Evolutionary conservation across 495 filamentous ascomycete genomes (phyloP).

Genomic region (Poronia punctata): DNA sequence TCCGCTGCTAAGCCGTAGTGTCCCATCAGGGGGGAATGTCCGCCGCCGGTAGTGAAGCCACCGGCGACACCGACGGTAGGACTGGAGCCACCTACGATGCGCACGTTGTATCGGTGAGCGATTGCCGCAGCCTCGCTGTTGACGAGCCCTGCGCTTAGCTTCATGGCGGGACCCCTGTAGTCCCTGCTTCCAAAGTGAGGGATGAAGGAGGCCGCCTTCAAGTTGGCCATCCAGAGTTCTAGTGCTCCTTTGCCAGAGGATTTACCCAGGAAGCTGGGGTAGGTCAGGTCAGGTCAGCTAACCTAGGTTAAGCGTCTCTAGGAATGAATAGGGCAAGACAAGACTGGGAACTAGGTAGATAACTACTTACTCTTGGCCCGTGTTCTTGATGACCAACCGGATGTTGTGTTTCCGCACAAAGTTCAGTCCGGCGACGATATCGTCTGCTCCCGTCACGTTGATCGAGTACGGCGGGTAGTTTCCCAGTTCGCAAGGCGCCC

Average conservation of each 20-base stretch:
- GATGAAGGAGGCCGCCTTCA: conserved; percentile 38
- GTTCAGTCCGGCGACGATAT: conserved; percentile 32
- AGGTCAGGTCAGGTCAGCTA: background rate
- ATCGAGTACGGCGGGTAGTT: conserved; percentile 49
- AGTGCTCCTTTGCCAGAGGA: conserved; percentile 47
- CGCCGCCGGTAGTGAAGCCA: conserved; percentile 51
- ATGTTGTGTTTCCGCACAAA: conserved; percentile 37
- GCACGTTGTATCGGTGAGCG: conserved; percentile 34
- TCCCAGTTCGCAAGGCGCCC: conserved; percentile 42
- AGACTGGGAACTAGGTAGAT: background rate
- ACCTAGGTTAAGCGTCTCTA: background rate
- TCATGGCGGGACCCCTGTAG: conserved; percentile 41
- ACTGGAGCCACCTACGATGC: conserved; percentile 38
- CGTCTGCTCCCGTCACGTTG: conserved; percentile 27
- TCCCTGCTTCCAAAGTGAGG: conserved; percentile 19
- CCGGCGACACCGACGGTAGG: conserved; percentile 39
- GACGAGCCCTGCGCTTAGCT: conserved; percentile 48
- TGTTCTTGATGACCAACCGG: conserved; percentile 32
- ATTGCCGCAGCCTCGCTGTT: conserved; percentile 37
- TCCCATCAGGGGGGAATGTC: conserved; percentile 45
- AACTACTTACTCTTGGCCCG: conserved; percentile 35
- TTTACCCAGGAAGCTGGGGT: conserved; percentile 27
- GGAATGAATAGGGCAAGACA: background rate
- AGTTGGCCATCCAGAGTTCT: conserved; percentile 50
- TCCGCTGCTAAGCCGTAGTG: conserved; percentile 54